Conservation (phyloP, 345 rosid genomes). For the rapeseed (Brassica napus) region DNA sequence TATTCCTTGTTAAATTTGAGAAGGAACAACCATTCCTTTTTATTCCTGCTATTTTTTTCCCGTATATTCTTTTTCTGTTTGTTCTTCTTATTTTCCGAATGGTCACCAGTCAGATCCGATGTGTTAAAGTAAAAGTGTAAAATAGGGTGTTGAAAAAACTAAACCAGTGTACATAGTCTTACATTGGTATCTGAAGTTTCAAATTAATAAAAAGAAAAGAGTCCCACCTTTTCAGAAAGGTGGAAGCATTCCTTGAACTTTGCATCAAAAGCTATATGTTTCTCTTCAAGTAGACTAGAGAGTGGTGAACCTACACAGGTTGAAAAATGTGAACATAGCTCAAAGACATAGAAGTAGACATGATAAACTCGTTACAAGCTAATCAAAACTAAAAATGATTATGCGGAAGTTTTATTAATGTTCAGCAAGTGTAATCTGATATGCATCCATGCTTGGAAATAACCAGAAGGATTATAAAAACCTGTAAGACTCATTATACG, state of each 20-base stretch:
- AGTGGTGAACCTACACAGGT: slow-evolving; percentile 48
- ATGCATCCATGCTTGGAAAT: background rate
- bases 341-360: background rate
- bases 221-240: slow-evolving; percentile 59
- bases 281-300: slow-evolving; percentile 57
- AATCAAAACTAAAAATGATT: background rate
- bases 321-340: background rate
- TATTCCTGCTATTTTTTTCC: too few species aligned
- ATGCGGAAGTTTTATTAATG: background rate
- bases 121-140: too few species aligned
- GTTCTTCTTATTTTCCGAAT: too few species aligned
- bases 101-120: too few species aligned
- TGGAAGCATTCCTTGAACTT: slow-evolving; percentile 63
- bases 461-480: slow-evolving; percentile 23
- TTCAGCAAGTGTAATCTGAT: background rate
- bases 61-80: too few species aligned
- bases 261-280: slow-evolving; percentile 64
- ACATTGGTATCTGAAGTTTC: background rate
- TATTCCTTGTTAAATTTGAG: too few species aligned
- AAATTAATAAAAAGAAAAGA: background rate
- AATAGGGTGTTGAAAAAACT: too few species aligned
- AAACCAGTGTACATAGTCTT: too few species aligned
- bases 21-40: too few species aligned
- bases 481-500: slow-evolving; percentile 76
- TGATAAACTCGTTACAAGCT: background rate